Conservation (phyloP, 164 flowering plant species). For the Magnolia sinica region DNA sequence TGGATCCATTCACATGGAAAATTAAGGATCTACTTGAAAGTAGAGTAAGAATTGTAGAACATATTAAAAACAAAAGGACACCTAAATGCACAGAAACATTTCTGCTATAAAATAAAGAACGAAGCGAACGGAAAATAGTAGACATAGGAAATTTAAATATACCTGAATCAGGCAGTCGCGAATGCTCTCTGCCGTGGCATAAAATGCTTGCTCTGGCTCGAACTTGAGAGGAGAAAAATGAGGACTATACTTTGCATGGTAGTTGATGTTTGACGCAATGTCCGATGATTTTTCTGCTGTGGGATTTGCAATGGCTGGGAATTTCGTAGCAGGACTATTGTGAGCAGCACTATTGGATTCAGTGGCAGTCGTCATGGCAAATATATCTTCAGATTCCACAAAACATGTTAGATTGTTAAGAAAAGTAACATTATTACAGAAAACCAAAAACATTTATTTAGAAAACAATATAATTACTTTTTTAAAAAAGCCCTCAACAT, state of each 20-base stretch:
- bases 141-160: slow-evolving; percentile 1
- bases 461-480: neutral
- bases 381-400: neutral
- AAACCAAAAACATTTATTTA: neutral
- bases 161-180: slow-evolving; percentile 80
- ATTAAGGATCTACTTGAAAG: too few species aligned
- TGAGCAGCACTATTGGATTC: slow-evolving; percentile 29
- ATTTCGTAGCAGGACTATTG: slow-evolving; percentile 20
- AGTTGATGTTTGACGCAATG: slow-evolving; percentile 79
- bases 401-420: neutral
- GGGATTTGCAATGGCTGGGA: slow-evolving; percentile 65
- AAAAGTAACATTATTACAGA: neutral
- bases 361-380: slow-evolving; percentile 32
- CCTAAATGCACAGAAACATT: too few species aligned
- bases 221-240: slow-evolving; percentile 92
- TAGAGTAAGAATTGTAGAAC: too few species aligned
- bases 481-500: neutral
- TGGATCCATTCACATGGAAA: too few species aligned
- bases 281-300: slow-evolving; percentile 54
- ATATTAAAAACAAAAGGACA: too few species aligned
- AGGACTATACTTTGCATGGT: slow-evolving; percentile 76
- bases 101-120: neutral
- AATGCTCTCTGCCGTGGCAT: slow-evolving; percentile 85
- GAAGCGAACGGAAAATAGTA: neutral
- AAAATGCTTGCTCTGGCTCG: slow-evolving; percentile 85